Conservation (phyloP, 169 alveolate genomes). For the Perkinsus chesapeaki region DNA sequence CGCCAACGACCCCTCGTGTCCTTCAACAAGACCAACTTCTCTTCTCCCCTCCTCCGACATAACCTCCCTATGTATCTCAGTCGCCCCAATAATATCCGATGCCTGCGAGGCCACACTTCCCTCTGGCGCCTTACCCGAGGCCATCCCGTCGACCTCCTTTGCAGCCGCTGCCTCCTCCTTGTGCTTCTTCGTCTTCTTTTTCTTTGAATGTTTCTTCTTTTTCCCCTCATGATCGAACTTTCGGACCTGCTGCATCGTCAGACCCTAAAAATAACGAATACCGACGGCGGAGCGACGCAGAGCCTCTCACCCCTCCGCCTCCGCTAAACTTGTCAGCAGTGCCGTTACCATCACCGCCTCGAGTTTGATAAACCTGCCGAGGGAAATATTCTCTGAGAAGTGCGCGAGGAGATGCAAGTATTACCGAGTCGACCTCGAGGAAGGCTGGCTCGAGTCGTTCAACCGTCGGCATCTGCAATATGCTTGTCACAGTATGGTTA, state of each 20-base stretch:
- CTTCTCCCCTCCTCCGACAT: too few species aligned
- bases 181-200: neutral
- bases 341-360: neutral
- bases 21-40: too few species aligned
- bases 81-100: too few species aligned
- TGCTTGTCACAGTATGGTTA: neutral
- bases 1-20: too few species aligned
- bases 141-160: too few species aligned
- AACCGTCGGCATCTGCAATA: neutral
- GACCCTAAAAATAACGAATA: neutral
- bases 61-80: too few species aligned
- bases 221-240: neutral
- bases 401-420: too few species aligned
- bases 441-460: neutral
- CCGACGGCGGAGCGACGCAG: neutral
- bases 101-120: too few species aligned
- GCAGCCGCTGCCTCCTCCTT: too few species aligned
- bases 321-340: neutral
- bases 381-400: too few species aligned
- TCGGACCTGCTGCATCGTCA: neutral
- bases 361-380: too few species aligned
- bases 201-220: neutral
- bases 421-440: neutral
- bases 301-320: neutral
- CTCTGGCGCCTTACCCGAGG: too few species aligned